phyloP scores from a whole-genome alignment of 495 filamentous ascomycete genomes.

The Aspergillus diversus region DNA sequence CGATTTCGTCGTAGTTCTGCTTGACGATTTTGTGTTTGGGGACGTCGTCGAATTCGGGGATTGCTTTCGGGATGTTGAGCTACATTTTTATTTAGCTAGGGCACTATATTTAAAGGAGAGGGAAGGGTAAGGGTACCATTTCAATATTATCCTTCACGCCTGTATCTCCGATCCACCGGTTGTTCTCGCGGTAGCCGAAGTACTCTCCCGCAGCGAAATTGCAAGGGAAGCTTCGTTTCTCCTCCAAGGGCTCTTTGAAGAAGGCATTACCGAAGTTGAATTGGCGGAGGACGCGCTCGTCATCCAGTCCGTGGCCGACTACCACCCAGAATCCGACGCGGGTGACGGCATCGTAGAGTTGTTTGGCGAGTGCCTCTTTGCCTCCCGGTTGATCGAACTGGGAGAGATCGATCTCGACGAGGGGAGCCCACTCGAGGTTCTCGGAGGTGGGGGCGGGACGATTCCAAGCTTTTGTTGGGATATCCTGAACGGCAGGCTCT shows the following conservation, averaged over 20 bases:
- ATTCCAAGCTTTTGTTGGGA: slow-evolving; percentile 41
- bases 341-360: slow-evolving; percentile 57
- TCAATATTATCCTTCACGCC: slow-evolving; percentile 50
- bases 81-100: slow-evolving; percentile 12
- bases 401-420: slow-evolving; percentile 58
- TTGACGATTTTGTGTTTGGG: slow-evolving; percentile 26
- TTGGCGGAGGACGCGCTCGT: slow-evolving; percentile 42
- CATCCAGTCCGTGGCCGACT: slow-evolving; percentile 36
- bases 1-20: slow-evolving; percentile 30
- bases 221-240: slow-evolving; percentile 41
- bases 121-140: slow-evolving; percentile 33
- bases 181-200: slow-evolving; percentile 50
- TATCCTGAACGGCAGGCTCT: slow-evolving; percentile 11
- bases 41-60: slow-evolving; percentile 41
- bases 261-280: slow-evolving; percentile 45
- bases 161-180: slow-evolving; percentile 47
- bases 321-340: slow-evolving; percentile 48
- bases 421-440: slow-evolving; percentile 52
- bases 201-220: slow-evolving; percentile 50
- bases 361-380: slow-evolving; percentile 55
- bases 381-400: slow-evolving; percentile 53
- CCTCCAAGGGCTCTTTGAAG: slow-evolving; percentile 39
- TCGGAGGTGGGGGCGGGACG: slow-evolving; percentile 39
- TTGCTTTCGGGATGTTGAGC: slow-evolving; percentile 55
- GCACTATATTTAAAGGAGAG: background rate